phyloP scores from a whole-genome alignment of 306 rosid species.

The Crataegus laevigata region DNA sequence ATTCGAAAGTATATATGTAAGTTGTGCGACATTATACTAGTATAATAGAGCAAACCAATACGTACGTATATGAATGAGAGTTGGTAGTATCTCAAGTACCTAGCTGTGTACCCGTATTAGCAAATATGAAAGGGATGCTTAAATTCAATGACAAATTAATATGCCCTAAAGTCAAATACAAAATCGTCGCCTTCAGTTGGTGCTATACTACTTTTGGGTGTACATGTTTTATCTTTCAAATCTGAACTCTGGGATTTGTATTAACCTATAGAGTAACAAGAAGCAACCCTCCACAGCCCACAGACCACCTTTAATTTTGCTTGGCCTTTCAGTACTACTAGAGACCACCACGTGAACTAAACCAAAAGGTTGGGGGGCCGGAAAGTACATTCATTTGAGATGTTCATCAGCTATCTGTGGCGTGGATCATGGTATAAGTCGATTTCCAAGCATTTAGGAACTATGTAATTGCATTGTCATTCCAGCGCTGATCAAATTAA shows the following conservation, averaged over 20 bases:
- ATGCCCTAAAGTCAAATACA: background rate
- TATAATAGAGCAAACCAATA: background rate
- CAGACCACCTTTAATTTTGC: background rate
- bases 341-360: background rate
- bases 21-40: background rate
- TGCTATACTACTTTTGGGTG: background rate
- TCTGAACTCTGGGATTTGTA: background rate
- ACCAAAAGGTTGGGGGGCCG: background rate
- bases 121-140: background rate
- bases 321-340: background rate
- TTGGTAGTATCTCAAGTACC: background rate
- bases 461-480: background rate
- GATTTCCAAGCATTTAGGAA: background rate
- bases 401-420: background rate
- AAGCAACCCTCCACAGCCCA: background rate
- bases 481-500: background rate
- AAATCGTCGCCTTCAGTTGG: background rate
- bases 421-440: background rate
- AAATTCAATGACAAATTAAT: background rate
- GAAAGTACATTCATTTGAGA: background rate
- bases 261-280: background rate
- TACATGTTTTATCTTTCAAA: background rate
- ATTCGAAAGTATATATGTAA: too few relatives aligned
- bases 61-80: background rate
- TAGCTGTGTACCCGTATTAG: background rate